Conservation (phyloP, 1,139 yeast species). For the Hyphopichia wangnamkhiaoensis region DNA sequence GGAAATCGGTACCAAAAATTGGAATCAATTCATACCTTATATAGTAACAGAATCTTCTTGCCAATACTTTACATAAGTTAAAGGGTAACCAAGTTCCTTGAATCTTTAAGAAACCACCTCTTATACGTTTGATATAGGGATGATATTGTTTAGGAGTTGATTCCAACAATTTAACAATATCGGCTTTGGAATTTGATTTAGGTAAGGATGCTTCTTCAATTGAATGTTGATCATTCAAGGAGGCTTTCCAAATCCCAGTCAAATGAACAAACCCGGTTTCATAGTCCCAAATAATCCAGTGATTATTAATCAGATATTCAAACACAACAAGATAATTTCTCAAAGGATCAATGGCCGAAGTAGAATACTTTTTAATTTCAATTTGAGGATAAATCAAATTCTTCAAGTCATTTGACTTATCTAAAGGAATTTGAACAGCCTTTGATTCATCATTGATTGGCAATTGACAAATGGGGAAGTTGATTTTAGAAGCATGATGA, state of each 20-base stretch:
- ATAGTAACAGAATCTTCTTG: constrained; percentile 74
- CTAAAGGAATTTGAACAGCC: constrained; percentile 18
- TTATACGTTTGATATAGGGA: constrained; percentile 64
- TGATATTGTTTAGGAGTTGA: constrained; percentile 70
- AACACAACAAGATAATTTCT: constrained; percentile 71
- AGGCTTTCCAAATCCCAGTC: constrained; percentile 88
- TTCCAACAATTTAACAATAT: constrained; percentile 72
- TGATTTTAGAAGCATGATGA: constrained; percentile 12
- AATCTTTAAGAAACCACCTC: constrained; percentile 90
- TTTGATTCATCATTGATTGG: constrained; percentile 12
- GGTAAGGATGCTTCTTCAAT: constrained; percentile 4
- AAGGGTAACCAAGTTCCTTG: constrained; percentile 96
- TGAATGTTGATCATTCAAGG: constrained; percentile 31
- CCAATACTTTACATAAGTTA: constrained; percentile 65
- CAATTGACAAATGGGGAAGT: constrained; percentile 24
- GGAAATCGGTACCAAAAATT: constrained; percentile 74
- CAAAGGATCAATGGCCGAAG: constrained; percentile 59
- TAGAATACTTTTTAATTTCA: constrained; percentile 67
- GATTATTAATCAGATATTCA: constrained; percentile 64
- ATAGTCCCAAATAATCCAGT: constrained; percentile 87
- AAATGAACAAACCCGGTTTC: constrained; percentile 85
- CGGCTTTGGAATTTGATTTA: constrained; percentile 59
- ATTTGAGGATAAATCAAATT: constrained; percentile 36
- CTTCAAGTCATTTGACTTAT: constrained; percentile 26
- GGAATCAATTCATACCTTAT: constrained; percentile 80